Base-by-base conservation (phyloP, 768 basidiomycete species). In the Xanthoconium stramineum region DNA sequence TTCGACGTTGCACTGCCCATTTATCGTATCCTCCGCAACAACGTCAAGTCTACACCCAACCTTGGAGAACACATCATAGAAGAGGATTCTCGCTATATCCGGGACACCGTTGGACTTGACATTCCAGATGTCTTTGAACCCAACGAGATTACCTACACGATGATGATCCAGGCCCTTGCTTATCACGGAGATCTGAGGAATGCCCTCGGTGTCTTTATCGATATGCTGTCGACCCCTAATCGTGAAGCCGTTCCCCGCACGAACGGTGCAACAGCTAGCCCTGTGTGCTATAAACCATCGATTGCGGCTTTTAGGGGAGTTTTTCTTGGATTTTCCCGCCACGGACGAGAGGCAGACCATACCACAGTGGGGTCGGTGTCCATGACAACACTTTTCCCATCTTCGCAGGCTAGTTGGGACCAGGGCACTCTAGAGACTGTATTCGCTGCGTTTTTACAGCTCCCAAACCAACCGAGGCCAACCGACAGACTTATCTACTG, bases 251-350 rank as follows among this genome's bases (percentile, higher is more conserved):
- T 73, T 15, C 69, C 73, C 28, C 68, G 65, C 6, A 57, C 61
- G 30, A 61, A 51, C 5, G 69, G 68, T 19, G 65, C 74, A 3
- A 57, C 66, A 19, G 69, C 69, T 6, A 51, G 63, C 19, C 70
- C 72, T 2, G 56, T 54, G 12, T 64, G 65, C 9, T 80, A 77
- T 53, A 69, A 65, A 28, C 81, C 82, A 3, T 81, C 76, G 2
- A 65, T 82, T 46, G 70, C 79, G 20, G 75, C 83, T 33, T 94
- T 86, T 68, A 83, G 89, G 20, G 82, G 82, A 17, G 67, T 94
- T 39, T 92, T 94, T 65, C 77, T 88, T 17, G 91, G 89, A 1
- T 94, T 91, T 67, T 74, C 77, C 8, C 81, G 80, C 12, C 83
- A 89, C 61, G 88, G 81, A 28, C 55, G 51, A 38, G 59, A 71